Conservation (phyloP, 108 stramenopile species). For the Bacterosira constricta region DNA sequence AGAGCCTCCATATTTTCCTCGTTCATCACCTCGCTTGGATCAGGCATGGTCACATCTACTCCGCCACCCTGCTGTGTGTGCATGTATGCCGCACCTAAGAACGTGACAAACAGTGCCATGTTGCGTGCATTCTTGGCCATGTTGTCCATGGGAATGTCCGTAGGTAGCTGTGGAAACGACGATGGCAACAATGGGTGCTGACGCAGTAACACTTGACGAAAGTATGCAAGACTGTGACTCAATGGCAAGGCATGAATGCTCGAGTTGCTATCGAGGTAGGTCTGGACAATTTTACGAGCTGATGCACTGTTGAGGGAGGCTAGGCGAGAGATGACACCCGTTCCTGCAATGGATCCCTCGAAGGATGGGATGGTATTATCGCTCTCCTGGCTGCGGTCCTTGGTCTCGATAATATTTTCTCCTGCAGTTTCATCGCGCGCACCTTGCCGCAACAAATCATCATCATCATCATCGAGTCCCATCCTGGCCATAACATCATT, state of each 20-base stretch:
- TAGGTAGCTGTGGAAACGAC: too few species aligned
- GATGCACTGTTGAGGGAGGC: constrained; percentile 45
- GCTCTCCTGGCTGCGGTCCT: too few species aligned
- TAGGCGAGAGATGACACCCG: constrained; percentile 57
- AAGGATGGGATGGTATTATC: background rate
- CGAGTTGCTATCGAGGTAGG: constrained; percentile 66
- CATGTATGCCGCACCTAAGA: constrained; percentile 59
- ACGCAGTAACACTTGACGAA: constrained; percentile 54
- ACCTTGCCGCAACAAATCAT: too few species aligned
- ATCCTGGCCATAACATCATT: too few species aligned
- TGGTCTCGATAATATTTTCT: too few species aligned
- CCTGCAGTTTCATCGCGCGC: too few species aligned
- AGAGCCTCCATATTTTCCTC: constrained; percentile 50
- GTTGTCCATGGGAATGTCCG: constrained; percentile 4
- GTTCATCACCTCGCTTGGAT: constrained; percentile 32
- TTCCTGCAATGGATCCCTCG: constrained; percentile 42
- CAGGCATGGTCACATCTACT: constrained; percentile 29
- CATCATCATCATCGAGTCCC: too few species aligned
- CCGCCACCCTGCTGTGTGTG: constrained; percentile 4
- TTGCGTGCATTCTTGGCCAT: constrained; percentile 22
- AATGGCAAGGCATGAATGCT: constrained; percentile 66
- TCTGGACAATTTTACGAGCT: constrained; percentile 57
- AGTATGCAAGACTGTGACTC: constrained; percentile 60
- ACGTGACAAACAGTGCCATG: constrained; percentile 60
- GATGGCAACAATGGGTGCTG: too few species aligned